A percentile compares a stretch with the other conserved stretches of the same genome.
Evolutionary conservation across 805 yeast genomes (phyloP).

Genomic region (Candida germanica): DNA sequence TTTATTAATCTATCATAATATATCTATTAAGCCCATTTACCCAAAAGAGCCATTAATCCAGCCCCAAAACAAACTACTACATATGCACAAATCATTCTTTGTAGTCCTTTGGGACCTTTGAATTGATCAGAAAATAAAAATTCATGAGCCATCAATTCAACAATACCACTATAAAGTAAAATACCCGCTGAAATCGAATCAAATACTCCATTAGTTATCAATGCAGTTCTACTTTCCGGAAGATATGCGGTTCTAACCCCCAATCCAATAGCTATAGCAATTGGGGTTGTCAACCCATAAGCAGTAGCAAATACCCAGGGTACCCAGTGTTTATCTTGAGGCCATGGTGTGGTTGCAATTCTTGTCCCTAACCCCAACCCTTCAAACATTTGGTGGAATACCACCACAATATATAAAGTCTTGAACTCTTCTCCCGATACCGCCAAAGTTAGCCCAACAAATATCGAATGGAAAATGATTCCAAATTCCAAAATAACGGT

Average conservation of each 20-base stretch:
- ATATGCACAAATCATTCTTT: constrained; percentile 51
- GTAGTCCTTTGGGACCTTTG: constrained; percentile 54
- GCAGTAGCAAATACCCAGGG: constrained; percentile 58
- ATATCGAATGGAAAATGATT: constrained; percentile 76
- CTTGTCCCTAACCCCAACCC: constrained; percentile 85
- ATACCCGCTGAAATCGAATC: constrained; percentile 80
- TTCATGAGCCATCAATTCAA: constrained; percentile 79
- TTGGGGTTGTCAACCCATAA: constrained; percentile 62
- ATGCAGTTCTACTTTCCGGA: constrained; percentile 55
- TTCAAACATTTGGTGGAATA: constrained; percentile 80
- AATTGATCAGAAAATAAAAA: constrained; percentile 61
- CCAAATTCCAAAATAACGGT: constrained; percentile 68
- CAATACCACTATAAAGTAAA: constrained; percentile 70
- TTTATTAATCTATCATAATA: constrained; percentile 4
- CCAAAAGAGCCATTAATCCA: constrained; percentile 75
- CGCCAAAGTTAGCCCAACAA: constrained; percentile 75
- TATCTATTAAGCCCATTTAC: constrained; percentile 72
- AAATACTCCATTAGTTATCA: constrained; percentile 67
- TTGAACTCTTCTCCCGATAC: constrained; percentile 75
- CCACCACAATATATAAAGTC: constrained; percentile 65
- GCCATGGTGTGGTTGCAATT: constrained; percentile 39
- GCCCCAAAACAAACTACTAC: constrained; percentile 60
- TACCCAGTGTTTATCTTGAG: constrained; percentile 36
- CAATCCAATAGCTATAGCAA: constrained; percentile 75
- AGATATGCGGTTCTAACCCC: constrained; percentile 65